Percentiles rank a stretch among this genome's conserved stretches.
phyloP scores from a whole-genome alignment of 106 monocot species.

The Acanthochlamys bracteata region DNA sequence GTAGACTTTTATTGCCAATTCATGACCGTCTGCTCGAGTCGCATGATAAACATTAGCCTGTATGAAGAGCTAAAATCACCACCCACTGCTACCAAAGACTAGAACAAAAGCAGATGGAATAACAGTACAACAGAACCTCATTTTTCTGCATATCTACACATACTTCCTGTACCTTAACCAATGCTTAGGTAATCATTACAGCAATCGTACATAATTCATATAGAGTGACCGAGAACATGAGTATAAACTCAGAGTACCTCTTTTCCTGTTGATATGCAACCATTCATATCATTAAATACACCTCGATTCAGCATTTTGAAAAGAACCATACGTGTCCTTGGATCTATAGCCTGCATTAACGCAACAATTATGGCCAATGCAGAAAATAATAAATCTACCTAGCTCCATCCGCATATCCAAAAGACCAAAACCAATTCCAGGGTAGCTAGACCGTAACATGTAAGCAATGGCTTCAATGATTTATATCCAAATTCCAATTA shows the following conservation, averaged over 20 bases:
- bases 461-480: no score
- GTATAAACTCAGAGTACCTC: slow-evolving; percentile 36
- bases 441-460: no score
- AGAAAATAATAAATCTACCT: no score
- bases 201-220: background rate
- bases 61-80: background rate
- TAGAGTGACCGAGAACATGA: background rate
- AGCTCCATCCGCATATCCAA: no score
- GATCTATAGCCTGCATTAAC: slow-evolving; percentile 85
- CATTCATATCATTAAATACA: slow-evolving; percentile 83
- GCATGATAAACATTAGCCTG: slow-evolving; percentile 99
- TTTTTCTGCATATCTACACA: background rate
- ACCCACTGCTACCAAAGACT: background rate
- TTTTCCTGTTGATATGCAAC: slow-evolving; percentile 98
- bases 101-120: background rate
- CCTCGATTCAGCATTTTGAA: slow-evolving; percentile 96
- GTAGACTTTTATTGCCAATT: slow-evolving; percentile 94
- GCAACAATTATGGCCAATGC: background rate
- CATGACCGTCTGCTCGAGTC: slow-evolving; percentile 77
- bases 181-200: background rate
- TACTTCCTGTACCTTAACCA: background rate
- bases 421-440: no score
- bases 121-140: background rate
- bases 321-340: slow-evolving; percentile 92
- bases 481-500: no score